A percentile compares a stretch with the other conserved stretches of the same genome.
Conservation (phyloP, 257 asterid genomes). For the Perilla frutescens region DNA sequence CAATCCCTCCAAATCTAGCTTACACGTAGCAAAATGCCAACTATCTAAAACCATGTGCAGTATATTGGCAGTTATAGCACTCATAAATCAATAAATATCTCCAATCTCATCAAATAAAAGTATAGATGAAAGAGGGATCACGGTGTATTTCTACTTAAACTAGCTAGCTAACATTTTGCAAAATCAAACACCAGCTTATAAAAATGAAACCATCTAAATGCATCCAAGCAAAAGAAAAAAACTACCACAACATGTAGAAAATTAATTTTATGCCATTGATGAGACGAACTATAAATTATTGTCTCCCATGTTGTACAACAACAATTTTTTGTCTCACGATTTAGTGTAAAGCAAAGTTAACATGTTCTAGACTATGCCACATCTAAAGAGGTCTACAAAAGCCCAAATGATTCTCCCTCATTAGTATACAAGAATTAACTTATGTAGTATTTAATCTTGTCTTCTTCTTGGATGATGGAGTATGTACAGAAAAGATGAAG, state of each 20-base stretch:
- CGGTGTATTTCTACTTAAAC: slow-evolving; percentile 22
- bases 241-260: slow-evolving; percentile 24
- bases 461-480: slow-evolving; percentile 71
- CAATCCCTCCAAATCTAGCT: slow-evolving; percentile 9
- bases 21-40: slow-evolving; percentile 17
- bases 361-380: slow-evolving; percentile 38
- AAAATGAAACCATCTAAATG: slow-evolving; percentile 34
- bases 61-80: slow-evolving; percentile 9
- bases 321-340: slow-evolving; percentile 30
- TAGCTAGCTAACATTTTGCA: slow-evolving; percentile 25
- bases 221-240: slow-evolving; percentile 33
- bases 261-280: slow-evolving; percentile 38
- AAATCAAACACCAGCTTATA: slow-evolving; percentile 27
- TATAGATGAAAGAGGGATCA: slow-evolving; percentile 11
- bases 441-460: slow-evolving; percentile 51
- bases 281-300: slow-evolving; percentile 36
- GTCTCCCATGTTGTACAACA: slow-evolving; percentile 38
- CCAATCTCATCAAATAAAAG: slow-evolving; percentile 28
- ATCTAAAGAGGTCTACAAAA: slow-evolving; percentile 40
- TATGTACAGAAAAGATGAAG: slow-evolving; percentile 61
- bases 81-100: slow-evolving; percentile 28
- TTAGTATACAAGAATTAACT: slow-evolving; percentile 51
- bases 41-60: slow-evolving; percentile 24
- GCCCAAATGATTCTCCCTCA: slow-evolving; percentile 37
- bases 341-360: slow-evolving; percentile 35